phyloP scores from a whole-genome alignment of 1,139 yeast genomes.

The Candida gigantensis region DNA sequence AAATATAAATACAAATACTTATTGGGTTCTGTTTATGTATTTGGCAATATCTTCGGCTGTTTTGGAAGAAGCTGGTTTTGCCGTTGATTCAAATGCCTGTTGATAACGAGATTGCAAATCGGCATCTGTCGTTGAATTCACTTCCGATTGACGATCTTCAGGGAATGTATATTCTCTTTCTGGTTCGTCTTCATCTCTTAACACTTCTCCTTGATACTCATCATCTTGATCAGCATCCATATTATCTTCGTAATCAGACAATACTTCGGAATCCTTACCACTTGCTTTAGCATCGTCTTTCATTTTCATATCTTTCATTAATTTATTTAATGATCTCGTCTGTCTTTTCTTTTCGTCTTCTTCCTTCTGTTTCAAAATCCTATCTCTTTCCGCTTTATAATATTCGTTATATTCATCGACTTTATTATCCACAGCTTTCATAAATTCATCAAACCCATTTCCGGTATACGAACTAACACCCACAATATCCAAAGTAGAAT shows the following conservation, averaged over 20 bases:
- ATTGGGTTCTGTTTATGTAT: constrained; percentile 45
- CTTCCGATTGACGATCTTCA: constrained; percentile 66
- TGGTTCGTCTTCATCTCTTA: constrained; percentile 64
- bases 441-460: constrained; percentile 87
- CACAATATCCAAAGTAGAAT: constrained; percentile 88
- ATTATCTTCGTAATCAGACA: constrained; percentile 60
- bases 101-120: constrained; percentile 71
- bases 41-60: constrained; percentile 74
- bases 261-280: constrained; percentile 56
- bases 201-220: constrained; percentile 62
- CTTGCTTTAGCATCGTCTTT: constrained; percentile 12
- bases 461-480: constrained; percentile 93
- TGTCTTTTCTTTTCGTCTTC: constrained; percentile 73
- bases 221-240: constrained; percentile 48
- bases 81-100: constrained; percentile 65
- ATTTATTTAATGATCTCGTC: constrained; percentile 64
- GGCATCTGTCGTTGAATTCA: constrained; percentile 48
- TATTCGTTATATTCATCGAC: constrained; percentile 84
- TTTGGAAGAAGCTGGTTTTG: constrained; percentile 60
- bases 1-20: constrained; percentile 11
- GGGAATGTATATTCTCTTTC: constrained; percentile 77
- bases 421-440: constrained; percentile 79
- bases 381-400: constrained; percentile 84
- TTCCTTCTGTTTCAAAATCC: constrained; percentile 74
- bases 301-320: constrained; percentile 84